Conservation (phyloP, 1,284 basidiomycete genomes). For the Cutaneotrichosporon cutaneum region DNA sequence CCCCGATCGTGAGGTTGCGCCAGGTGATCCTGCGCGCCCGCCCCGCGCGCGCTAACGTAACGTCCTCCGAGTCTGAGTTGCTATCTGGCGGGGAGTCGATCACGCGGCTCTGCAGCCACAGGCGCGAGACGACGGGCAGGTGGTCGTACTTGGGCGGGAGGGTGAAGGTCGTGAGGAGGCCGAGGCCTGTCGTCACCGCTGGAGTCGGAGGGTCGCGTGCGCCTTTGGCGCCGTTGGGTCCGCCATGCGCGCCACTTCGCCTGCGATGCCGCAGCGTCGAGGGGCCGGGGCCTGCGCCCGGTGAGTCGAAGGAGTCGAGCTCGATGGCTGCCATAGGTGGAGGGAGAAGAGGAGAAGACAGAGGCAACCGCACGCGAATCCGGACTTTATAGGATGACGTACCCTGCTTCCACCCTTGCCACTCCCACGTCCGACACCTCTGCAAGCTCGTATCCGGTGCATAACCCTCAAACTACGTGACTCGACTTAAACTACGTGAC, state of each 20-base stretch:
- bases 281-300: not conserved
- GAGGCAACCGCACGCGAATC: not conserved
- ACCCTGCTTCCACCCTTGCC: not conserved
- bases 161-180: conserved; percentile 1
- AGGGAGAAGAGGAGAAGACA: not conserved
- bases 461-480: not conserved
- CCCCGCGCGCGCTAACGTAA: not conserved
- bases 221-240: not conserved
- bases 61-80: not conserved
- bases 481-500: not conserved
- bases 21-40: not conserved
- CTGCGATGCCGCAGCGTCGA: not conserved
- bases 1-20: conserved; percentile 7
- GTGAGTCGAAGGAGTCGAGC: not conserved
- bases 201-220: not conserved
- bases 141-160: conserved; percentile 57
- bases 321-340: not conserved
- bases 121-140: conserved; percentile 78
- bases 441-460: not conserved
- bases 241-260: not conserved
- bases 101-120: conserved; percentile 45
- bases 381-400: not conserved
- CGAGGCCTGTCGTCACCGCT: not conserved
- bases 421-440: too few species aligned
- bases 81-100: not conserved